These are phyloP conservation scores for Gynostemma pentaphyllum DNA, from an alignment of 306 rosid genomes.

Conservation along the genomic window DNA sequence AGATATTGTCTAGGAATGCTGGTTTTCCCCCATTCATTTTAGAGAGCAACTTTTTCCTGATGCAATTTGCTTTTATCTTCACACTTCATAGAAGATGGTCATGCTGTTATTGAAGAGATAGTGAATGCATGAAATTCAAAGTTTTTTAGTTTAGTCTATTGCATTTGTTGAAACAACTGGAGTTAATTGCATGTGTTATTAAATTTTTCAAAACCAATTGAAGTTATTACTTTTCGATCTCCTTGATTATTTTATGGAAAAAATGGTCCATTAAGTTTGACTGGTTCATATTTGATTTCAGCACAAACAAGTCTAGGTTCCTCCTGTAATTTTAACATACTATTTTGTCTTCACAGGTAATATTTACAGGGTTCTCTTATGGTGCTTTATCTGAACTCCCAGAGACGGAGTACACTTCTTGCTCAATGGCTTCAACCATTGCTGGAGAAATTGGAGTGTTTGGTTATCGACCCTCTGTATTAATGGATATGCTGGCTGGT, in stretches of 20 bases:
- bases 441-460: slow-evolving; percentile 96
- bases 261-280: neutral
- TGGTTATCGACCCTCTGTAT: slow-evolving; percentile 86
- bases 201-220: too few relatives aligned
- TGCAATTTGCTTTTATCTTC: neutral
- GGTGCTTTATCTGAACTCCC: slow-evolving; percentile 91
- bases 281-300: neutral
- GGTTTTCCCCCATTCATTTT: too few relatives aligned
- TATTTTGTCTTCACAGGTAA: slow-evolving; percentile 47
- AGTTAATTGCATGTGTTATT: neutral
- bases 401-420: slow-evolving; percentile 76
- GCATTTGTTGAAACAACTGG: neutral
- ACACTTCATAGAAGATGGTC: neutral
- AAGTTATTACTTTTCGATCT: neutral
- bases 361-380: slow-evolving; percentile 92
- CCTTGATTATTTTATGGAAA: neutral
- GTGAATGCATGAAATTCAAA: neutral
- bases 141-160: neutral
- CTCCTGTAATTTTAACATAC: neutral
- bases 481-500: slow-evolving; percentile 96
- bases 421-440: slow-evolving; percentile 92
- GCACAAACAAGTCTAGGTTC: neutral
- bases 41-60: too few relatives aligned
- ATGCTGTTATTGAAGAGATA: neutral
- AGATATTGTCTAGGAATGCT: too few relatives aligned